These are phyloP conservation scores for Pythium phragmiticola DNA, from an alignment of 352 stramenopile genomes.

Conservation along the genomic window DNA sequence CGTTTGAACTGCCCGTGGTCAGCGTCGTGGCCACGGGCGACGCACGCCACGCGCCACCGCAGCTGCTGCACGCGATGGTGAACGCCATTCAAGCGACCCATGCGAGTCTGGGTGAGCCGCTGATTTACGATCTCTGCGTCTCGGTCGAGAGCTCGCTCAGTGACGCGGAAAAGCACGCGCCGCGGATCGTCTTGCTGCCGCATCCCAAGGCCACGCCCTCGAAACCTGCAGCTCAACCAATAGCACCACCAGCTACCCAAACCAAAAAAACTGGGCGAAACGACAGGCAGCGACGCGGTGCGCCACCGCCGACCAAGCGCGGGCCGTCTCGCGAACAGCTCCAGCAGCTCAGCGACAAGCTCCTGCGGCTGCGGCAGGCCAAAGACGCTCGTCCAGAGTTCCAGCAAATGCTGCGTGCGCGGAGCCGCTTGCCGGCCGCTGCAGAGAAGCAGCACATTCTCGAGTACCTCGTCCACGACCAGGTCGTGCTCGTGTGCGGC, in stretches of 20 bases:
- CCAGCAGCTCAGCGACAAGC: slow-evolving; percentile 41
- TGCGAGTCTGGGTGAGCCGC: slow-evolving; percentile 54
- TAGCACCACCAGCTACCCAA: not conserved
- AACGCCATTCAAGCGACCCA: slow-evolving; percentile 49
- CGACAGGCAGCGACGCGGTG: slow-evolving; percentile 4
- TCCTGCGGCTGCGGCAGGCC: slow-evolving; percentile 39
- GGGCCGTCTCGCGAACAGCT: slow-evolving; percentile 28
- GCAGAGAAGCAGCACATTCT: slow-evolving; percentile 62
- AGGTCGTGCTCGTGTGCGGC: slow-evolving; percentile 95
- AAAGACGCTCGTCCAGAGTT: slow-evolving; percentile 50
- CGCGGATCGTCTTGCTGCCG: slow-evolving; percentile 34
- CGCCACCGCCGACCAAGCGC: slow-evolving; percentile 29
- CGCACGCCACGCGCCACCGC: slow-evolving; percentile 35
- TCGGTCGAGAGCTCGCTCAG: slow-evolving; percentile 57
- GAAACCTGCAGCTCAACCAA: not conserved
- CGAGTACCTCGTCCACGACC: slow-evolving; percentile 49
- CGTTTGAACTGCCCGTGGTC: slow-evolving; percentile 71
- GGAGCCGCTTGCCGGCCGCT: slow-evolving; percentile 57
- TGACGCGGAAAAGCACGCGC: slow-evolving; percentile 28
- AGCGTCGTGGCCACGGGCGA: slow-evolving; percentile 42
- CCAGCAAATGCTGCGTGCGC: slow-evolving; percentile 55
- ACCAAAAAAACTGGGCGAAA: slow-evolving; percentile 19
- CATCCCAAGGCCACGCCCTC: slow-evolving; percentile 12
- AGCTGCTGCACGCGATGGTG: slow-evolving; percentile 47
- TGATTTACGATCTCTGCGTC: slow-evolving; percentile 82